phyloP scores from a whole-genome alignment of 108 stramenopile species.

The Aurantiochytrium sp. region DNA sequence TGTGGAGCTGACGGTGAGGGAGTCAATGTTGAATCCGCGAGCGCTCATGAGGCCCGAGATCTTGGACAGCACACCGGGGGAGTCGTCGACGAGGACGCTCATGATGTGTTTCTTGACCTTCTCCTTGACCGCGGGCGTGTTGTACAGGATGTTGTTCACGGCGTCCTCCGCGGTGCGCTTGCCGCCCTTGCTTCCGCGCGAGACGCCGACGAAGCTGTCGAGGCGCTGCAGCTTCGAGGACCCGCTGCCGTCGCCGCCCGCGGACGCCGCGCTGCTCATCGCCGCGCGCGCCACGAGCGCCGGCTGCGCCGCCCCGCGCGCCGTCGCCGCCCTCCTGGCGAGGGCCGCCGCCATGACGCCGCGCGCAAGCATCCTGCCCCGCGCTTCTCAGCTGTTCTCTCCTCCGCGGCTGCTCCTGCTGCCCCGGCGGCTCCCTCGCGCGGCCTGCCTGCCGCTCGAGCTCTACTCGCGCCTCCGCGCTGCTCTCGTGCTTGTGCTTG shows the following conservation, averaged over 20 bases:
- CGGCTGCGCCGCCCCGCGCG: too few species aligned
- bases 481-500: too few species aligned
- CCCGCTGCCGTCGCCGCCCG: not conserved
- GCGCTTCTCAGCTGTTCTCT: too few species aligned
- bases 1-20: conserved; percentile 1
- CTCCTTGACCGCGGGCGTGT: not conserved
- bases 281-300: too few species aligned
- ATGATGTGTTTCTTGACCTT: not conserved
- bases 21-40: conserved; percentile 19
- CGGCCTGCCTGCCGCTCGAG: too few species aligned
- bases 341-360: too few species aligned
- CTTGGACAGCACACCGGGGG: not conserved
- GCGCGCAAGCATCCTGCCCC: too few species aligned
- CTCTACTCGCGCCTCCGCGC: too few species aligned
- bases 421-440: too few species aligned
- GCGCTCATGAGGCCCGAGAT: conserved; percentile 6
- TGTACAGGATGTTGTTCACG: conserved; percentile 10
- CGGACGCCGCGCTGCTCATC: too few species aligned
- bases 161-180: not conserved
- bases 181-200: not conserved
- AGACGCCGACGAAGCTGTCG: not conserved
- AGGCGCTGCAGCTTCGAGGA: not conserved
- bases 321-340: too few species aligned
- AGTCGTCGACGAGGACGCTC: not conserved
- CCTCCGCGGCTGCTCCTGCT: too few species aligned